These are phyloP conservation scores for Nitzschia palea DNA, from an alignment of 108 stramenopile genomes.

Conservation along the genomic window DNA sequence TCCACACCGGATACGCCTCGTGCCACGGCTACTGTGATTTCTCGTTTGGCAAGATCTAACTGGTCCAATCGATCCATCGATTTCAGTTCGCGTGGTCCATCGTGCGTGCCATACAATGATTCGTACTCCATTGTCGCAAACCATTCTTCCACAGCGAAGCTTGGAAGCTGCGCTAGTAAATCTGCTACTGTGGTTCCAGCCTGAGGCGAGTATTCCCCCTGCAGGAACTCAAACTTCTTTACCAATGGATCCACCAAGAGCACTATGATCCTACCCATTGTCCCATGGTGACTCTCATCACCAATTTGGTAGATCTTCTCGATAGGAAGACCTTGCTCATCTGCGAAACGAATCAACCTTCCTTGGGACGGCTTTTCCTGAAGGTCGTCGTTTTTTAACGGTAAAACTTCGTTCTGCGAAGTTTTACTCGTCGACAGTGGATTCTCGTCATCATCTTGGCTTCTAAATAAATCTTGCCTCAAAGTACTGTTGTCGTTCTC, in stretches of 20 bases:
- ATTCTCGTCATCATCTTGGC: too few species aligned
- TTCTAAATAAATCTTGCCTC: too few species aligned
- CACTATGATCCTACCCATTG: slow-evolving; percentile 6
- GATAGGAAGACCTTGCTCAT: slow-evolving; percentile 25
- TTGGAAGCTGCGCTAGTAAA: neutral
- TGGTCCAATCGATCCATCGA: neutral
- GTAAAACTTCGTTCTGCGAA: too few species aligned
- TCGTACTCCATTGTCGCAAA: neutral
- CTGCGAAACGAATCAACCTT: slow-evolving; percentile 31
- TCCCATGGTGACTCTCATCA: neutral
- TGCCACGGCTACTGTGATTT: neutral
- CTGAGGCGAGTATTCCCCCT: slow-evolving; percentile 2
- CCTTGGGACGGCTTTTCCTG: too few species aligned
- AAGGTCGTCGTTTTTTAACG: too few species aligned
- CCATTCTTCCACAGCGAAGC: neutral
- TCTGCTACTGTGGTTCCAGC: neutral
- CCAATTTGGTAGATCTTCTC: neutral
- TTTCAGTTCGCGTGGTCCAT: neutral
- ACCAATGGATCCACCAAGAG: slow-evolving; percentile 16
- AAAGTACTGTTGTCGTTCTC: too few species aligned
- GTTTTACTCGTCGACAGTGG: too few species aligned
- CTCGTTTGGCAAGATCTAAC: neutral
- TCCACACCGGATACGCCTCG: neutral
- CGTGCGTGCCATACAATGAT: neutral
- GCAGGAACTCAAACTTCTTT: slow-evolving; percentile 33